Base-by-base conservation (phyloP, 495 filamentous ascomycete genomes). In the Aspergillus bertholletiae region DNA sequence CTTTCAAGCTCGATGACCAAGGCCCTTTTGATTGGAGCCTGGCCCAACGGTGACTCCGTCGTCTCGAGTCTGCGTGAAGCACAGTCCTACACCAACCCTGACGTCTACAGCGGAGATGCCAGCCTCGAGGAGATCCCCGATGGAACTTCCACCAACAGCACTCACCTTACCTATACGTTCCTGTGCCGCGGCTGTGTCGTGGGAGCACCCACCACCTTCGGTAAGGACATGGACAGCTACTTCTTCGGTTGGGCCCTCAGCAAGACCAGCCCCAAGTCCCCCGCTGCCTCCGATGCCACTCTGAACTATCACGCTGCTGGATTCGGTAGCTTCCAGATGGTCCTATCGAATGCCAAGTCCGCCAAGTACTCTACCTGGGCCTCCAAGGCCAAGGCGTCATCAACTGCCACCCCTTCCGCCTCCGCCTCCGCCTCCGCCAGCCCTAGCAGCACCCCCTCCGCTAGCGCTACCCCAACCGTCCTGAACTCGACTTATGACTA, bases 151-250 rank as follows among this genome's bases (percentile, higher is more conserved):
- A 53, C 65, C 30, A 71, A 72, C 60, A 59, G 56, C 44, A 72
- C 65, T n/a, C 56, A 62, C 27, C 68, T 69, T 46, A 62, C 64
- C 23, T 74, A 71, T 43, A 74, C 71, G 7, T 74, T 71, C 57
- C 60, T 74, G 18, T 74, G 69, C 55, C 59, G 54, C 17, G 60
- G 58, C 21, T 74, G 71, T 48, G 61, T 70, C 22, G 30, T 57
- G 7, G 63, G 65, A 20, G 47, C 49, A 20, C 54, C 58, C 1
- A 53, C 57, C 11, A 61, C 59, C 15, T 65, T 70, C 40, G 51
- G 49, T 1, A 51, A 49, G 9, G 49, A 46, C 8, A 46, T 49
- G 21, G 54, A 52, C 9, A 51, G 41, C 50, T 57, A 55, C 47
- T 55, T 61, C 30, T 53, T 73, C 21, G 67, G 69, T 23, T 73